phyloP scores from a whole-genome alignment of 2,329 filamentous ascomycete genomes.

The Fusarium devonianum region DNA sequence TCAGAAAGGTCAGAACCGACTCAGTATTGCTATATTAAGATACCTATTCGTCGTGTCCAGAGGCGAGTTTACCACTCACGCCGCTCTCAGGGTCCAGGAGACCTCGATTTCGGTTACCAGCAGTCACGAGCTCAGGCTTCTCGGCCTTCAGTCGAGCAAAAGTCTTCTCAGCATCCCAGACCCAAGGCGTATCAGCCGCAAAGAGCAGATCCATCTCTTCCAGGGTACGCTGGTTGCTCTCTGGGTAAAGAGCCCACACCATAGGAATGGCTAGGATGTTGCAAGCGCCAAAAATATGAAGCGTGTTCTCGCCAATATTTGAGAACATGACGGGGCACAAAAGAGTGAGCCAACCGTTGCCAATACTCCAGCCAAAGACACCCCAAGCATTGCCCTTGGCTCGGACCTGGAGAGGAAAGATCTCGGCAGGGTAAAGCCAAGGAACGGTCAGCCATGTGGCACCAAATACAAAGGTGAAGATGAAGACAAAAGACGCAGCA shows the following conservation, averaged over 20 bases:
- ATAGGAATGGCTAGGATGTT: slow-evolving; percentile 72
- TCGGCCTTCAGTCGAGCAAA: slow-evolving; percentile 69
- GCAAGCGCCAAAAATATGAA: slow-evolving; percentile 75
- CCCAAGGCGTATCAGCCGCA: slow-evolving; percentile 70
- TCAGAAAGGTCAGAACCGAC: no score
- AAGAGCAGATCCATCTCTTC: slow-evolving; percentile 81
- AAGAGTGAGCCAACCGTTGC: slow-evolving; percentile 67
- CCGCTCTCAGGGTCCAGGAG: slow-evolving; percentile 20
- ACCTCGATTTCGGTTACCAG: background rate
- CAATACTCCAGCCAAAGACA: slow-evolving; percentile 78
- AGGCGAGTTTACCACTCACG: no score
- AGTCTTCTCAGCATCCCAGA: slow-evolving; percentile 73
- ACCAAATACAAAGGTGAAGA: slow-evolving; percentile 53
- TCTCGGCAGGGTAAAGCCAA: slow-evolving; percentile 74
- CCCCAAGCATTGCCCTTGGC: slow-evolving; percentile 80
- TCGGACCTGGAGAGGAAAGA: slow-evolving; percentile 74
- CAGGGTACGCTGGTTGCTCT: slow-evolving; percentile 75
- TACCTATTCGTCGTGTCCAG: no score
- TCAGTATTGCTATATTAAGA: no score
- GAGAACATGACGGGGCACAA: slow-evolving; percentile 58
- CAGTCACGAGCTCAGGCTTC: slow-evolving; percentile 54
- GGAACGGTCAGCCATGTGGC: slow-evolving; percentile 61
- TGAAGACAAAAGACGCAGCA: slow-evolving; percentile 74
- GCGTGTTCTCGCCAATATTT: slow-evolving; percentile 71
- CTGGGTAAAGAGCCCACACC: slow-evolving; percentile 77